These are phyloP conservation scores for Cryptococcus jaspeensis DNA, from an alignment of 1,284 basidiomycete genomes.

Conservation along the genomic window DNA sequence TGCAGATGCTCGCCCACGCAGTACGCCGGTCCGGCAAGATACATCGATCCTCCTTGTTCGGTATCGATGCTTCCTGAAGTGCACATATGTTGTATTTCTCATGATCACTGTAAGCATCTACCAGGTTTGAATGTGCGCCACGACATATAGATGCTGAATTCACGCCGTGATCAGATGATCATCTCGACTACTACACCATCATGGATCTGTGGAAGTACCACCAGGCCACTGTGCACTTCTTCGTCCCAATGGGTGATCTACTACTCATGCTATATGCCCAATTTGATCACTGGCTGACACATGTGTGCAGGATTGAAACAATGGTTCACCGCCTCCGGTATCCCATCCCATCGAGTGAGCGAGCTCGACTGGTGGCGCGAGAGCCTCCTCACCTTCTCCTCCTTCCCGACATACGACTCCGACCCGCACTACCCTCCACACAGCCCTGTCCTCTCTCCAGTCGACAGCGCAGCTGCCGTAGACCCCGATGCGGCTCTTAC, in stretches of 20 bases:
- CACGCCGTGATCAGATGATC: constrained; percentile 38
- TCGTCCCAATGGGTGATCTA: constrained; percentile 44
- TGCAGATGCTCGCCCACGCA: constrained; percentile 49
- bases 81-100: constrained; percentile 46
- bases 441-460: neutral
- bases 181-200: constrained; percentile 50
- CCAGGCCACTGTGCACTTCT: constrained; percentile 44
- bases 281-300: neutral
- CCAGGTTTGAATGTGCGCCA: neutral
- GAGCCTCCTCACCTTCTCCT: constrained; percentile 36
- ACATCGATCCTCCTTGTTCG: constrained; percentile 43
- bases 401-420: constrained; percentile 7
- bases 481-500: constrained; percentile 17
- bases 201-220: constrained; percentile 47
- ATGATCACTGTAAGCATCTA: constrained; percentile 48
- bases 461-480: neutral
- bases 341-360: constrained; percentile 41
- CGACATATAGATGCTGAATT: neutral
- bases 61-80: constrained; percentile 46
- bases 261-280: too few species aligned
- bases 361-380: constrained; percentile 52
- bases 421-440: constrained; percentile 1
- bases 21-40: constrained; percentile 46
- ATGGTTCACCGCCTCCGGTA: constrained; percentile 44
- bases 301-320: constrained; percentile 31